Base-by-base conservation (phyloP, 345 rosid species). In the Linum lewisii region DNA sequence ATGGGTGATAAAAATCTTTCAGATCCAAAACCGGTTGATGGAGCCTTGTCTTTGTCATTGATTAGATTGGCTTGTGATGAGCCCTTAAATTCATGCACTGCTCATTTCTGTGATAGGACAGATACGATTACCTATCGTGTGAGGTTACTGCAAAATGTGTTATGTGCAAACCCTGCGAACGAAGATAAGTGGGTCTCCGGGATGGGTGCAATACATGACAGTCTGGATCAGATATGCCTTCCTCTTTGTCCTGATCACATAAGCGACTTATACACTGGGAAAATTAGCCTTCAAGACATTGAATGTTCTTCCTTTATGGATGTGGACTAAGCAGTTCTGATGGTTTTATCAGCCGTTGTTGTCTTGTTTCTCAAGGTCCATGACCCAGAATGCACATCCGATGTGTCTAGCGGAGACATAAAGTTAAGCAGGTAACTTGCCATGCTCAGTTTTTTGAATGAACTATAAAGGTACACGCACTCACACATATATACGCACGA, bases 1-100 rank as follows among this genome's bases (percentile, higher is more conserved):
- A 86, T 88, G 93, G 96, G 98, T 68, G 95, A 86, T 67, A 79
- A 73, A 63, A 82, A 78, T 65, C 90, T 92, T 67, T 72, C 86
- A 6, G 86, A 88, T 61, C 96, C 93, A 6, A 84, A 64, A 69
- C 96, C 96, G 36, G 95, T 84, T 29, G 98, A 92, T 61, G 90
- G 93, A 21, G 74, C 78, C 67, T 61, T 92, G 65, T 81, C 89
- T 57, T 75, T 86, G 83, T 63, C 78, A 20, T 72, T 92, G 65
- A 78, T 78, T 63, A 82, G 93, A 78, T 73, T 92, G 69, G 95
- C 93, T 65, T 74, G 57, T 26, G 81, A 86, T 50, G 89, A 83
- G 78, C 77, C 87, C 16, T 72, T 73, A 22, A 74, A 71, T 75
- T 63, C 77, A 36, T 92, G 95, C 62, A 76, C 71, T 60, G 84